A percentile compares a stretch with the other conserved stretches of the same genome.
Conservation (phyloP, 176 grass and related monocot genomes). For the Eleusine indica region DNA sequence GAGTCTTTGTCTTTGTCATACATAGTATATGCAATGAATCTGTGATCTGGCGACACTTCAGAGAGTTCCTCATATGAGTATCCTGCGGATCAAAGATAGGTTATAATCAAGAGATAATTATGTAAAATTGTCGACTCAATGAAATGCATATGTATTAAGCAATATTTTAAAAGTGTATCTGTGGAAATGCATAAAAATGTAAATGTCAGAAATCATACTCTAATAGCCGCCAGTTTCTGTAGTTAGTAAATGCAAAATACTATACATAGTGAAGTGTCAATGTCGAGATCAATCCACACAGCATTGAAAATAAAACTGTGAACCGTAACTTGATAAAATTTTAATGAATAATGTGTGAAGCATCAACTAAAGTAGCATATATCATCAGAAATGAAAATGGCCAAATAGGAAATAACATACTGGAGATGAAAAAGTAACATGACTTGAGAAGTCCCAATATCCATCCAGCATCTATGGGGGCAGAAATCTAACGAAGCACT, state of each 20-base stretch:
- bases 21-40: conserved; percentile 92
- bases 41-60: conserved; percentile 90
- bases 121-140: conserved; percentile 3
- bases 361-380: neutral
- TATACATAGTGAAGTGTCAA: neutral
- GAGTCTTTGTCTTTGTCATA: conserved; percentile 92
- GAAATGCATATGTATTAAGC: neutral
- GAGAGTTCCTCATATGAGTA: conserved; percentile 94
- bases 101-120: conserved; percentile 13
- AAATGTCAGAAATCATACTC: neutral
- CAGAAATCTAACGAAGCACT: neutral
- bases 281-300: neutral
- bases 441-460: neutral
- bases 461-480: neutral
- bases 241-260: conserved; percentile 9
- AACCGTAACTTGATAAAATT: neutral
- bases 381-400: neutral
- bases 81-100: conserved; percentile 53
- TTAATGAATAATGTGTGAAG: neutral
- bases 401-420: neutral
- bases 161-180: neutral
- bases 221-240: neutral
- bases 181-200: neutral
- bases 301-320: neutral
- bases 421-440: neutral